phyloP scores from a whole-genome alignment of 768 basidiomycete genomes.

The Lactifluus echinatus region DNA sequence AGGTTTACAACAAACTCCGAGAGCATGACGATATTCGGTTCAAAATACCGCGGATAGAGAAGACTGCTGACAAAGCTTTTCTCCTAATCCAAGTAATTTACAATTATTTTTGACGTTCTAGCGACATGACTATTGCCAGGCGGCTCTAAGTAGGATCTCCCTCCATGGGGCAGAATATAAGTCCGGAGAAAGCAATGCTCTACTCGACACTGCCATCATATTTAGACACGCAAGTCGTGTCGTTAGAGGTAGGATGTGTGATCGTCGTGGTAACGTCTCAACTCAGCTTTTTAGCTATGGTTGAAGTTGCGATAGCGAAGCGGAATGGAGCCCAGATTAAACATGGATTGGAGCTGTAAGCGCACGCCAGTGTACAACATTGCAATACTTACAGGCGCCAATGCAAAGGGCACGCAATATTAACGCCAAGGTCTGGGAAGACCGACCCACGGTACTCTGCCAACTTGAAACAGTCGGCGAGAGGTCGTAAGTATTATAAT shows the following conservation, averaged over 20 bases:
- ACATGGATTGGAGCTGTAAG: constrained; percentile 67
- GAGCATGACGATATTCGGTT: constrained; percentile 75
- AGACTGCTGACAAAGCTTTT: constrained; percentile 69
- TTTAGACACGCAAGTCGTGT: constrained; percentile 75
- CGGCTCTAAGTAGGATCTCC: constrained; percentile 62
- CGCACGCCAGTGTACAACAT: neutral
- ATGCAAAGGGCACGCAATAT: constrained; percentile 61
- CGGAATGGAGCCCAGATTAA: constrained; percentile 60
- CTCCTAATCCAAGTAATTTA: constrained; percentile 61
- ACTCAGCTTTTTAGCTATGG: constrained; percentile 43
- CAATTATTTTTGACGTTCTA: neutral
- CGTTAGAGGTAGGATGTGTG: constrained; percentile 46
- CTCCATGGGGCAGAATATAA: constrained; percentile 63
- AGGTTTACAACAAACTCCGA: constrained; percentile 60
- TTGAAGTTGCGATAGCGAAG: constrained; percentile 65
- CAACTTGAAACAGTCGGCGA: constrained; percentile 90
- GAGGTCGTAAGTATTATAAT: constrained; percentile 61
- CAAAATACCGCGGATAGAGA: constrained; percentile 59
- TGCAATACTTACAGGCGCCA: neutral
- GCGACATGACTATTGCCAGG: constrained; percentile 35
- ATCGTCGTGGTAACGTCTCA: neutral
- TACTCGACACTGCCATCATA: constrained; percentile 58
- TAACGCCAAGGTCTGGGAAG: constrained; percentile 86
- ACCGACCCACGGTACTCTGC: constrained; percentile 70
- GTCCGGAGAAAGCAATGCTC: constrained; percentile 58